Base-by-base conservation (phyloP, 2,329 filamentous ascomycete species). In the Aspergillus melleus region DNA sequence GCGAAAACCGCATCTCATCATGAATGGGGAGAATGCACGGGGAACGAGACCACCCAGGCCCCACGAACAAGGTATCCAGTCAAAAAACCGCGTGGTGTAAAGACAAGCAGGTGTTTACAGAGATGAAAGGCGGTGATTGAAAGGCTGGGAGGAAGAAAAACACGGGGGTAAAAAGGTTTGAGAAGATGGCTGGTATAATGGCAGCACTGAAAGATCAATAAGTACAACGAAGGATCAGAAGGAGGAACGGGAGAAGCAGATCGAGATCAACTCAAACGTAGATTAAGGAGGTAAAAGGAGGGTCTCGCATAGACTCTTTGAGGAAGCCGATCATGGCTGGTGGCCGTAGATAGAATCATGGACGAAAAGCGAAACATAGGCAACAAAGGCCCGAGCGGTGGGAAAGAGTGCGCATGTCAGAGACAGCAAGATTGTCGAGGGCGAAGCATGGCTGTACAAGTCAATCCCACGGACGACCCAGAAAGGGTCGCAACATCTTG, bases 1-100 rank as follows among this genome's bases (percentile, higher is more conserved):
- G 24, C 74, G 71, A 55, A 68, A 24, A 54, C 67, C 65, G 49
- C 70, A 66, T 69, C 68, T 73, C 74, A 76, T 76, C 39, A 42
- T 62, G 59, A 47, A 54, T 22, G 20, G 3, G 20, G 2, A 47
- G 9, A 11, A n/a, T 42, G 16, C 14, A 42, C 36, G 14, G 32
- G n/a, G 36, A n/a, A 42, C 1, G 16, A n/a, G 36, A 42, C 36
- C 36, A 42, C 16, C 16, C 36, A 42, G 16, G 36, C 36, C 14
- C 8, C 36, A 42, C 36, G 36, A 14, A 42, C 5, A 16, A 42
- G 12, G 9, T 16, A n/a, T 42, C 36, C 16, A n/a, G 14, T 14
- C 36, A 42, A n/a, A 16, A 5, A 9, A 42, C 6, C 36, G 12
- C 6, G 36, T n/a, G 36, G 16, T 42, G 36, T 42, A 42, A 6